Evolutionary conservation across 192 early-diverging fungal genomes (phyloP), one percentile per base, ranked within the genome.

Genomic region (Rhizophlyctis rosea): DNA sequence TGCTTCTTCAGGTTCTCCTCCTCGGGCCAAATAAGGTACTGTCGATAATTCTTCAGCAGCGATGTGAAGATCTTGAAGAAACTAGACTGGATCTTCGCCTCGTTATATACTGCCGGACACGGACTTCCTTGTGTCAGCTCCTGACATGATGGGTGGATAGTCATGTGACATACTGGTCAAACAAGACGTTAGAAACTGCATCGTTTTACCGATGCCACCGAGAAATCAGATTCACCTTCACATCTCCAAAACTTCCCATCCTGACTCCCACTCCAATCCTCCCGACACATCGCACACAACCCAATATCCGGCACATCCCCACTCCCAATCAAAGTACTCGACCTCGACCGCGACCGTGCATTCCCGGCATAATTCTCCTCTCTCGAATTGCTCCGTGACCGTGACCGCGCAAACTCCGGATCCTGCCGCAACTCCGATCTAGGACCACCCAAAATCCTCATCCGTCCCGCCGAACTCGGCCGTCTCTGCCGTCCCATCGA

Each of bases 51-150:
- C 52, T 83, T 86, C 34, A 92, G 70, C 24, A 92, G 68, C 2
- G 88, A 89, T 11, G 87, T 86, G 74, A 90, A 91, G 59, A 90
- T 77, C 66, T 86, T 85, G 47, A 92, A 67, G 34, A 91, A 88
- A 16, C 83, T 73, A 50, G 72, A 67, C 57, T 78, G 81, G 34
- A 92, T 79, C 34, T 85, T 86, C 18, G 70, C 56, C 54, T 91
- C 89, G 64, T 91, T 78, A 61, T 90, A 91, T 35, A 71, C 69
- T 2, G 76, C 75, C 18, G 89, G 76, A 50, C 82, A 84, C 28
- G 82, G 82, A 21, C 44, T 52, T 1, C 59, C 31, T 63, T 84
- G 80, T 27, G 69, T 64, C 3, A 79, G 57, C 14, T 56, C 55
- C 28, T 79, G 47, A 61, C 82, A 84, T 4, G 31, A 29, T 4